Evolutionary conservation across 495 filamentous ascomycete species (phyloP).

Genomic region (Penicillium cinerascens): DNA sequence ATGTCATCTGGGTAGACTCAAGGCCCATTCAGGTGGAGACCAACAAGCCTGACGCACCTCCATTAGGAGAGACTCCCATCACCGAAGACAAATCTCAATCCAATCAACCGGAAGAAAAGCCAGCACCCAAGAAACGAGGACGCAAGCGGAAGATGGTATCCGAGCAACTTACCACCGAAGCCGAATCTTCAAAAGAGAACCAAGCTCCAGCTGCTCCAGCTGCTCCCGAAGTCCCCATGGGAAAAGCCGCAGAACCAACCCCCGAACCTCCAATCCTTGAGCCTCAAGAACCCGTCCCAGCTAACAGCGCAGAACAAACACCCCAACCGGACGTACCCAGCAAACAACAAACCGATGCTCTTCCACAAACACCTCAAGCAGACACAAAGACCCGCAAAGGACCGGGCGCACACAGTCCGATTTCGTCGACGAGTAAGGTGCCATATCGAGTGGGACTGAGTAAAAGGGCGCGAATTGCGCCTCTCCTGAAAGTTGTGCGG

Average conservation of each 20-base stretch:
- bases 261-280: no score
- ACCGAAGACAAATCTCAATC: background rate
- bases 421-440: constrained; percentile 51
- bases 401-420: constrained; percentile 45
- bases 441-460: constrained; percentile 66
- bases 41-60: background rate
- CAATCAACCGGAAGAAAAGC: constrained; percentile 1
- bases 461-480: constrained; percentile 60
- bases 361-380: constrained; percentile 20
- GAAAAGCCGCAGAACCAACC: background rate
- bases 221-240: background rate
- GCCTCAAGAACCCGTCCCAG: no score
- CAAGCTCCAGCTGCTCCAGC: background rate
- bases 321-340: background rate
- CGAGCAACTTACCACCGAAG: constrained; percentile 13
- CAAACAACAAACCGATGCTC: background rate
- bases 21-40: constrained; percentile 12
- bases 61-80: background rate
- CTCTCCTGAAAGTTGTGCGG: constrained; percentile 61
- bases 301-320: background rate
- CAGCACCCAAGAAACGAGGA: constrained; percentile 42
- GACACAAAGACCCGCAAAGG: constrained; percentile 21
- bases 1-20: constrained; percentile 41
- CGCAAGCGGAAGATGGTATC: constrained; percentile 42
- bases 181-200: background rate